Base-by-base conservation (phyloP, 345 rosid species). In the Camelina sativa region DNA sequence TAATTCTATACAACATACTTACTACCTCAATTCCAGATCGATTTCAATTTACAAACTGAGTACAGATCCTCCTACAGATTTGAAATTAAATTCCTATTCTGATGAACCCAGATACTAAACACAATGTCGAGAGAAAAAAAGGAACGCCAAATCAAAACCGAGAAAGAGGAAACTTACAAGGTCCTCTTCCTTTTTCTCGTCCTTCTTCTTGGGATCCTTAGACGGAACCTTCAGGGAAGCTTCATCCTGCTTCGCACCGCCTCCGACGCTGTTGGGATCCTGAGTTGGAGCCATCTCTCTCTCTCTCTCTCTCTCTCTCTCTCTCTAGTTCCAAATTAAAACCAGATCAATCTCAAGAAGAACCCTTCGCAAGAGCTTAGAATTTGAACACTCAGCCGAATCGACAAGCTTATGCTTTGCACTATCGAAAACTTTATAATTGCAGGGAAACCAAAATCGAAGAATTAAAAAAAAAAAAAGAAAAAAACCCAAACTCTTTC, bases 181-280 rank as follows among this genome's bases (percentile, higher is more conserved):
- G 82, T 91, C 97, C 57, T 93, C 97, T 0, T 91, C 97, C 79
- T 90, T 92, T 83, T 90, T 92, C 13, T 90, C 98, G 51, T 91
- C 96, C 80, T 87, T 89, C 90, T 87, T 93, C 83, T 93, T 91
- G 8, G 85, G 87, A 79, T 90, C 98, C 78, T 90, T 93, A 8
- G 90, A 54, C 44, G 94, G 98, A 40, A 80, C 88, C 80, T 91
- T 91, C 16, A 73, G 35, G 44, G 86, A 0, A 13, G 87, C 78
- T 77, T 89, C 86, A 37, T 85, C 92, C 44, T 71, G 81, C 69
- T 83, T 34, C 30, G 81, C 83, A 67, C 83, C 73, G 28, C 82
- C 85, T 48, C 82, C 79, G 47, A 82, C 67, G 61, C 66, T 80
- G 84, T 86, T 89, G 19, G 85, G 88, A 74, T 86, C 91, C 8